Evolutionary conservation across 768 basidiomycete species (phyloP).

Genomic region (Peribolospora baueri): DNA sequence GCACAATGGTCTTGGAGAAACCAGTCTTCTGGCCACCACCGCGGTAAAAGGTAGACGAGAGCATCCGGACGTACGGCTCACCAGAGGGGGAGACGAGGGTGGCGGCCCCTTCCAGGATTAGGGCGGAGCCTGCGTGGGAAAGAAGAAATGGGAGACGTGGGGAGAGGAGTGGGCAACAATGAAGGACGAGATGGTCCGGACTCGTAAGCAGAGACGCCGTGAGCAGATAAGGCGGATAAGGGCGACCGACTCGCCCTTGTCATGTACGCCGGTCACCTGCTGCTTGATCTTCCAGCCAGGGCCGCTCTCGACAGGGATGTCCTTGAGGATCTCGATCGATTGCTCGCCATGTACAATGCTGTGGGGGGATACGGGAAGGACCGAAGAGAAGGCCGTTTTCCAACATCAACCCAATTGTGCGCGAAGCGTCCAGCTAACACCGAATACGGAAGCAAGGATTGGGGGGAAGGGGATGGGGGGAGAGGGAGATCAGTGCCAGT

Average conservation of each 20-base stretch:
- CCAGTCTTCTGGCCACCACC: slow-evolving; percentile 37
- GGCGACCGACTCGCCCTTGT: slow-evolving; percentile 38
- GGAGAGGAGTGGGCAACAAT: no score
- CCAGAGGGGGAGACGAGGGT: slow-evolving; percentile 24
- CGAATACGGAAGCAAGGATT: not conserved
- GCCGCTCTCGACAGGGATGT: slow-evolving; percentile 50
- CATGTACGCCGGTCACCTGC: slow-evolving; percentile 42
- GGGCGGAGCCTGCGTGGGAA: slow-evolving; percentile 4
- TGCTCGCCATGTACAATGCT: slow-evolving; percentile 51
- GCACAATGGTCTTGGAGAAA: slow-evolving; percentile 37
- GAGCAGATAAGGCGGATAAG: no score
- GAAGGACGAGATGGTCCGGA: no score
- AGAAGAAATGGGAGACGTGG: no score
- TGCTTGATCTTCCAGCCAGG: slow-evolving; percentile 51
- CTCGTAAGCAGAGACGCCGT: no score
- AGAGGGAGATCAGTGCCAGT: not conserved
- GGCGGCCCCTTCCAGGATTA: slow-evolving; percentile 10
- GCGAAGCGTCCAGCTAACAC: not conserved
- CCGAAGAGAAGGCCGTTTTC: not conserved
- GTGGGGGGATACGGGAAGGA: not conserved
- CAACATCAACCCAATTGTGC: no score
- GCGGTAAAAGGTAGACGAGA: slow-evolving; percentile 37
- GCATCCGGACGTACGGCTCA: slow-evolving; percentile 36
- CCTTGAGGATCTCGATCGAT: slow-evolving; percentile 51
- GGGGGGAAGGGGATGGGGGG: not conserved